phyloP scores from a whole-genome alignment of 352 stramenopile species.

The Phytophthora lateralis region DNA sequence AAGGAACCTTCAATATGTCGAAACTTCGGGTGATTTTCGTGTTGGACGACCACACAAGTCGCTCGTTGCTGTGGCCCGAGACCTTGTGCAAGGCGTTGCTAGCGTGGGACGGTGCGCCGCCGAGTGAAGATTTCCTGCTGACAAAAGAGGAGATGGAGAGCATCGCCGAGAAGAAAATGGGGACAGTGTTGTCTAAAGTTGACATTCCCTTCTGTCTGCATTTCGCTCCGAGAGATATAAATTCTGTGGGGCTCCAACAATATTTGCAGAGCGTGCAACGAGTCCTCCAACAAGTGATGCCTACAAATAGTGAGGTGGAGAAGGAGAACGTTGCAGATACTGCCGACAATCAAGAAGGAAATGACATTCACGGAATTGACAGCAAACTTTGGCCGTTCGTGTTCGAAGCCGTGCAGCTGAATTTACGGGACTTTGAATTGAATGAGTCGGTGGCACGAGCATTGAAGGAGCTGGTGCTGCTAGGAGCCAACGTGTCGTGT shows the following conservation, averaged over 20 bases:
- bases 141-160: conserved; percentile 17
- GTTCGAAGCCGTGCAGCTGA: conserved; percentile 38
- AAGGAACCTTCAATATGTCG: conserved; percentile 4
- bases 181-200: not conserved
- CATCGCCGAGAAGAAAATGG: conserved; percentile 5
- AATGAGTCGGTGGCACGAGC: conserved; percentile 31
- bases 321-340: not conserved
- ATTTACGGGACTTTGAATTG: conserved; percentile 48
- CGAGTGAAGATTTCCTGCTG: conserved; percentile 27
- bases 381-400: conserved; percentile 23
- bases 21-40: conserved; percentile 35
- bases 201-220: conserved; percentile 40
- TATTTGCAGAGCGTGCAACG: conserved; percentile 38
- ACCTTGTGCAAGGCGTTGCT: conserved; percentile 32
- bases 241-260: conserved; percentile 29
- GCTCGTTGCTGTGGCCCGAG: conserved; percentile 32
- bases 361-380: not conserved
- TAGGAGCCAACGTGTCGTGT: conserved; percentile 32
- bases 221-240: conserved; percentile 37
- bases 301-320: not conserved
- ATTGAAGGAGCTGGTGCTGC: conserved; percentile 26
- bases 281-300: conserved; percentile 13
- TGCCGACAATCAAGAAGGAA: conserved; percentile 8
- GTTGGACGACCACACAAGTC: conserved; percentile 40
- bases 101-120: conserved; percentile 1